Evolutionary conservation across 2,329 filamentous ascomycete species (phyloP).

Genomic region (Aspergillus texensis): DNA sequence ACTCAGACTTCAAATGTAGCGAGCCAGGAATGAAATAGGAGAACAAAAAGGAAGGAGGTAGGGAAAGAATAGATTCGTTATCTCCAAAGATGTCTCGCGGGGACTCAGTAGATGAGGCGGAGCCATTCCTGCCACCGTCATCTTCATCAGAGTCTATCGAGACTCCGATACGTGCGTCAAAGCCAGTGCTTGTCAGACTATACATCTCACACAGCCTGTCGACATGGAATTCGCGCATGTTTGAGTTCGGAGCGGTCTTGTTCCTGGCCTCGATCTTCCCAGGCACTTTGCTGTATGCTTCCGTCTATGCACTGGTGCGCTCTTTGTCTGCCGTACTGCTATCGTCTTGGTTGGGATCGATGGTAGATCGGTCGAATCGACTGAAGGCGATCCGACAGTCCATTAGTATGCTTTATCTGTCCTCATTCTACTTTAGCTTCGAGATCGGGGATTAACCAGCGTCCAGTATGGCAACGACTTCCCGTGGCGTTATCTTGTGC

Average conservation of each 20-base stretch:
- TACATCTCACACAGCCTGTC: slow-evolving; percentile 65
- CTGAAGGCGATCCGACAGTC: slow-evolving; percentile 55
- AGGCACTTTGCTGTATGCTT: slow-evolving; percentile 65
- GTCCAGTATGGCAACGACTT: slow-evolving; percentile 38
- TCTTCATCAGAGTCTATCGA: neutral
- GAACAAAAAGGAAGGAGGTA: neutral
- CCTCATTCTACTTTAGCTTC: no score
- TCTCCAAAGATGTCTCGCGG: neutral
- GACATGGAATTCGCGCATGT: slow-evolving; percentile 66
- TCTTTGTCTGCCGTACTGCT: slow-evolving; percentile 61
- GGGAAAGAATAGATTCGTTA: neutral
- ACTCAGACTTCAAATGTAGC: neutral
- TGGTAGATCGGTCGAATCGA: slow-evolving; percentile 60
- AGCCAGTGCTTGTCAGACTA: neutral
- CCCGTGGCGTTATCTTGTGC: slow-evolving; percentile 53
- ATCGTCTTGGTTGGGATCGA: slow-evolving; percentile 60
- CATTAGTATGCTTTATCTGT: slow-evolving; percentile 37
- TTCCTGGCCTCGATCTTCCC: slow-evolving; percentile 61
- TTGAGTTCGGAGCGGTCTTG: slow-evolving; percentile 65
- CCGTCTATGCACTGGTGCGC: slow-evolving; percentile 68
- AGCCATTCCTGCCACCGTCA: neutral
- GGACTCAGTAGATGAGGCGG: neutral
- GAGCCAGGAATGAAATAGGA: neutral
- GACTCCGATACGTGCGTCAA: slow-evolving; percentile 50
- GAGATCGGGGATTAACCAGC: neutral